Conservation (phyloP, 345 rosid species). For the Tarenaya hassleriana region DNA sequence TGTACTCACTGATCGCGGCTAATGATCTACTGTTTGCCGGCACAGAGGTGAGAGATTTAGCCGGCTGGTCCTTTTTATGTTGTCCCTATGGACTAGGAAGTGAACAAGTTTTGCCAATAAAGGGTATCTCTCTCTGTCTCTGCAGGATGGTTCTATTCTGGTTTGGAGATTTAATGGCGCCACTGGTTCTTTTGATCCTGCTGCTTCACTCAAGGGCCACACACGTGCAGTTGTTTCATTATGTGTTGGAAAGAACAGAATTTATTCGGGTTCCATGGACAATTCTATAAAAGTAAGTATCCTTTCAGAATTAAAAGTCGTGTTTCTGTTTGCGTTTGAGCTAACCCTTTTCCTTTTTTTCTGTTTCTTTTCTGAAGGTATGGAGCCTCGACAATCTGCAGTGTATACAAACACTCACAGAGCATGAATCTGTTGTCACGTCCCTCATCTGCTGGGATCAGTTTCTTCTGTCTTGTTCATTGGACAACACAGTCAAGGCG, state of each 20-base stretch:
- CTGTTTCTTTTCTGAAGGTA: constrained; percentile 37
- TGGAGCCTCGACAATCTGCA: constrained; percentile 92
- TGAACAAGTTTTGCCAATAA: neutral
- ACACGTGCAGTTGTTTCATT: constrained; percentile 69
- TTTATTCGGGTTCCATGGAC: constrained; percentile 97
- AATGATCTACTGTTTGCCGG: constrained; percentile 84
- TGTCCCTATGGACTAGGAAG: constrained; percentile 3
- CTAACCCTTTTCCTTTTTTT: constrained; percentile 6
- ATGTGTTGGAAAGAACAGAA: constrained; percentile 84
- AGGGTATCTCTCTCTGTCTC: neutral
- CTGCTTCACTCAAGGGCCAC: constrained; percentile 68
- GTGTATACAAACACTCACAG: constrained; percentile 74
- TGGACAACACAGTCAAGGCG: constrained; percentile 90
- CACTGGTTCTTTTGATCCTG: constrained; percentile 72
- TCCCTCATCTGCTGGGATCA: constrained; percentile 99
- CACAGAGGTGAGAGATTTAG: constrained; percentile 53
- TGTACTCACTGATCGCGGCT: no score
- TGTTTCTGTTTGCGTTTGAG: constrained; percentile 6
- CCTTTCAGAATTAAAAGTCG: neutral
- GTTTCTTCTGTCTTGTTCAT: constrained; percentile 89
- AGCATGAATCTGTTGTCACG: constrained; percentile 83
- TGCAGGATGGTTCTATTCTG: constrained; percentile 82
- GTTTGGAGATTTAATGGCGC: constrained; percentile 78
- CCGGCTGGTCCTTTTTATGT: neutral
- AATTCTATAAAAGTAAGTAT: constrained; percentile 62